Base-by-base conservation (phyloP, 192 early-diverging fungal species). In the Diversispora epigaea region DNA sequence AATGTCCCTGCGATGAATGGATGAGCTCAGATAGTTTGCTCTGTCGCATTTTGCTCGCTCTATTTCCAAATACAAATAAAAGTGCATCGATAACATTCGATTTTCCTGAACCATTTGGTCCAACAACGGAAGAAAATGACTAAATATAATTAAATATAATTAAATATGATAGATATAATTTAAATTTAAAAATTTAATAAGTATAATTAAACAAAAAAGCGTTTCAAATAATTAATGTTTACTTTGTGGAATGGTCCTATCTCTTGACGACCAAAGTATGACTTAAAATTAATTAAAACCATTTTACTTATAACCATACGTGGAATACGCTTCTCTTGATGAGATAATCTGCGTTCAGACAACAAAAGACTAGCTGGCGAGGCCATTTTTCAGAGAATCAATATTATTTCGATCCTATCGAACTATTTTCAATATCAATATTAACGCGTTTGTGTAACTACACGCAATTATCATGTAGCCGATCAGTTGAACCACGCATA, bases 221-320 rank as follows among this genome's bases (percentile, higher is more conserved):
- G 25, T 32, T 32, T 32, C 2, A 32, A 32, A 32, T 32, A 32
- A 32, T 32, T 32, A 32, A 32, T 32, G 25, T 32, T 32, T 32
- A 91, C 94, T 82, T 98, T 96, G 81, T 99, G 96, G 80, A 99
- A 98, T 14, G 98, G 96, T 0, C 98, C 98, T 58, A 99, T 94
- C 47, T 93, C 91, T 68, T 96, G 91, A 15, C 87, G 80, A 0
- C 95, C 96, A 39, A 91, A 92, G 80, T 98, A 99, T 0, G 94
- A 96, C 80, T 99, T 99, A 84, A 98, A 99, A 87, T 99, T 96
- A 45, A 87, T 85, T 21, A 98, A 86, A 32, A 96, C 89, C 91
- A 99, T 93, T 52, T 85, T 85, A 40, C 78, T 80, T 44, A 88
- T 88, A 3, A 88, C 80, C 17, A 86, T 70, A 4, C 87, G 79